Evolutionary conservation across 179 eudicot genomes (phyloP).

Genomic region (Sideroxylon spinosum): DNA sequence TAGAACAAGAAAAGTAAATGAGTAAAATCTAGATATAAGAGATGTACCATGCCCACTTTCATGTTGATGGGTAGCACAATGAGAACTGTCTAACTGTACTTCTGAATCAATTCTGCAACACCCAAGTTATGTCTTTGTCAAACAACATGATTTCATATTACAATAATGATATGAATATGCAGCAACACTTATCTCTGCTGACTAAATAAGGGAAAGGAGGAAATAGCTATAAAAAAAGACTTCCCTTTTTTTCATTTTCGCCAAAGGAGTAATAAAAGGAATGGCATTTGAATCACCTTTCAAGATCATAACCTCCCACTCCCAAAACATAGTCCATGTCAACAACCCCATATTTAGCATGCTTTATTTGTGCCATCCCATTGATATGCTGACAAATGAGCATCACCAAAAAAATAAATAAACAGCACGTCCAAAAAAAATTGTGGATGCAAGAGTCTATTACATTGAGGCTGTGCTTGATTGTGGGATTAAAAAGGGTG

Average conservation of each 20-base stretch:
- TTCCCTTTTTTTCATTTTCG: not conserved
- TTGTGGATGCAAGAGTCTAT: conserved; percentile 1
- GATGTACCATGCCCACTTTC: conserved; percentile 49
- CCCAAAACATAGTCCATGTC: conserved; percentile 92
- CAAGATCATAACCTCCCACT: conserved; percentile 95
- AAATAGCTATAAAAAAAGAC: not conserved
- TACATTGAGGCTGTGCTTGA: no score
- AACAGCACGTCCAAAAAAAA: not conserved
- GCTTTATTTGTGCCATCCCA: conserved; percentile 77
- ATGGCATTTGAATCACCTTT: conserved; percentile 45
- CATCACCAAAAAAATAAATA: not conserved
- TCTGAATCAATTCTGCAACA: conserved; percentile 73
- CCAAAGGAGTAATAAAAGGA: not conserved
- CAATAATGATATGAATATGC: not conserved
- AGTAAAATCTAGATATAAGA: not conserved
- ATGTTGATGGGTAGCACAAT: conserved; percentile 43
- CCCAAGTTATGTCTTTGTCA: conserved; percentile 8
- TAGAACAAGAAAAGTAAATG: not conserved
- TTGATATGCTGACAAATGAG: conserved; percentile 61
- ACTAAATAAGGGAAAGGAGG: not conserved
- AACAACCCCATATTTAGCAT: conserved; percentile 66
- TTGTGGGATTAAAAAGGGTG: no score
- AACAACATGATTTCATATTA: not conserved
- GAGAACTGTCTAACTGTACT: conserved; percentile 46
- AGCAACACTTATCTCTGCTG: not conserved